Conservation (phyloP, 148 eudicot genomes). For the Gaultheria prostrata region DNA sequence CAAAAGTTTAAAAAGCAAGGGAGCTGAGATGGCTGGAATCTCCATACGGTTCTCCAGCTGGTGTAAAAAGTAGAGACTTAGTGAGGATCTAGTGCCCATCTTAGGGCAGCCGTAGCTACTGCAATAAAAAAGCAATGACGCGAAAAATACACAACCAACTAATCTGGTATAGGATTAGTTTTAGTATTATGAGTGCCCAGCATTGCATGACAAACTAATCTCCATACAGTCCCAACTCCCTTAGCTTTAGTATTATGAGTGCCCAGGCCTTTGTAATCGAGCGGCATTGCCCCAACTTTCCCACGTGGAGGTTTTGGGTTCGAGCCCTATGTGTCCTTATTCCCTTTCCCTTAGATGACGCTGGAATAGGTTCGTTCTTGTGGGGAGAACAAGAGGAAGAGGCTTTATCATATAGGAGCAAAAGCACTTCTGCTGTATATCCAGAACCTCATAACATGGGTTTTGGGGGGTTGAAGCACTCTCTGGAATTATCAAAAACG, state of each 20-base stretch:
- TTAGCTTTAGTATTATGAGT: not conserved
- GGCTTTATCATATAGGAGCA: not conserved
- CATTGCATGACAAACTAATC: no score
- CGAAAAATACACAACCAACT: not conserved
- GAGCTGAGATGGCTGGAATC: constrained; percentile 7
- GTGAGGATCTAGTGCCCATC: not conserved
- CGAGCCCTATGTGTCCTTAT: not conserved
- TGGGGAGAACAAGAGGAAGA: not conserved
- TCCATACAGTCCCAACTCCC: no score
- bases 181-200: not conserved
- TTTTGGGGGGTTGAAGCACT: not conserved
- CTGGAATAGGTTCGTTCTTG: not conserved
- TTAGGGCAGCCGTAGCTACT: not conserved
- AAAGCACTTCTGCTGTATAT: not conserved
- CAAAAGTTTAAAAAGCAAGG: not conserved
- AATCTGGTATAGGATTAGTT: not conserved
- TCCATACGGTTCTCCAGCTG: not conserved
- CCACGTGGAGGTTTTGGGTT: not conserved
- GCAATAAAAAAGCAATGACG: not conserved
- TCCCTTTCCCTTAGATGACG: not conserved
- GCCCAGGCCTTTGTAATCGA: not conserved
- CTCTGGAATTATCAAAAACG: not conserved
- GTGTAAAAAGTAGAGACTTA: not conserved
- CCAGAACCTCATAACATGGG: not conserved
- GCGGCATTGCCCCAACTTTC: not conserved